Evolutionary conservation across 2,329 filamentous ascomycete genomes (phyloP).

Genomic region (Cercospora sp.): DNA sequence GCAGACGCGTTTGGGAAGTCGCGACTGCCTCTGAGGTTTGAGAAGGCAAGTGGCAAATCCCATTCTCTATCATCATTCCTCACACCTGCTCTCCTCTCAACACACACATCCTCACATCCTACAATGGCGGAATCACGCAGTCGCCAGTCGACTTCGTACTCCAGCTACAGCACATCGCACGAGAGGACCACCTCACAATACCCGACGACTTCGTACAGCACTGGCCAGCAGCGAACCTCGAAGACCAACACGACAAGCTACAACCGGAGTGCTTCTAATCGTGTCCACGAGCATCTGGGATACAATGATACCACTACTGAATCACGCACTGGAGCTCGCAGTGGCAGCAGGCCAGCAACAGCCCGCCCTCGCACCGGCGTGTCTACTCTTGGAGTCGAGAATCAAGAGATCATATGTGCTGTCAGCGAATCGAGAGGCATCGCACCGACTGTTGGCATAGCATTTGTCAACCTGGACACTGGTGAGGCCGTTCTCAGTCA

Average conservation of each 20-base stretch:
- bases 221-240: background rate
- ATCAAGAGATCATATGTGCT: conserved; percentile 81
- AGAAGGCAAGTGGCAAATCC: background rate
- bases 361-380: conserved; percentile 54
- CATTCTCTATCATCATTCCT: background rate
- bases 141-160: conserved; percentile 12
- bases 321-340: conserved; percentile 29
- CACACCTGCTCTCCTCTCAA: background rate
- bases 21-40: background rate
- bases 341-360: conserved; percentile 29
- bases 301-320: conserved; percentile 28
- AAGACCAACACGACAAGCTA: conserved; percentile 8
- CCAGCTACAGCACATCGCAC: conserved; percentile 2
- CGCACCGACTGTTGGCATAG: conserved; percentile 73
- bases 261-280: conserved; percentile 14
- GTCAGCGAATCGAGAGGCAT: conserved; percentile 85
- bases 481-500: conserved; percentile 84
- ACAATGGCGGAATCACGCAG: conserved; percentile 4
- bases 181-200: background rate
- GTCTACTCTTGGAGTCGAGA: conserved; percentile 58
- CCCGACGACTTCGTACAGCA: background rate
- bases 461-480: conserved; percentile 82
- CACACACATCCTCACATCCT: background rate
- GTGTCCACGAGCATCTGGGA: conserved; percentile 18
- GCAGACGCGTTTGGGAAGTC: background rate